Evolutionary conservation across 2,329 filamentous ascomycete genomes (phyloP), one percentile per base, ranked within the genome.

Genomic region (Claviceps monticola): DNA sequence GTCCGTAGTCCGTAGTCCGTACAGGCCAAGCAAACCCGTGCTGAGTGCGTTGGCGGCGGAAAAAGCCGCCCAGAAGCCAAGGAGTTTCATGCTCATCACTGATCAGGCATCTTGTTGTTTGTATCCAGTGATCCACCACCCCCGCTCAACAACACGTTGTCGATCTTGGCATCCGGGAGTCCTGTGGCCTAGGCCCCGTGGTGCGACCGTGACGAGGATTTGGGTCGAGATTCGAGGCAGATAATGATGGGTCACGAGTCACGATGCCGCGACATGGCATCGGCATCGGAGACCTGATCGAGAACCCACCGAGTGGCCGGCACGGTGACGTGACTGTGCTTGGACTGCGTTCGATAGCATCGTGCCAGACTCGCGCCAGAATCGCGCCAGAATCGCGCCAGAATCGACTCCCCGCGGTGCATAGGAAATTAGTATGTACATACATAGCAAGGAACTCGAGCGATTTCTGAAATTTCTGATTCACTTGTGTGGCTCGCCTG

Each of bases 381-480:
- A n/a, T 29, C 29, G 29, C 29, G 29, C 29, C 29, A 29, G 23
- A 23, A 23, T 23, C 23, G 23, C 5, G 23, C 23, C 26, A 29
- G 29, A 29, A 29, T 11, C 29, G 29, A 29, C 29, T 4, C 29
- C 9, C 9, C 29, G 29, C 9, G 29, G 29, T 11, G 9, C 26
- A 3, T 34, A 29, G 53, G 55, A 56, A 53, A 56, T 56, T 54
- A 45, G 43, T 6, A 19, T 2, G 43, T 6, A 19, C 19, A 19
- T 19, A 19, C 19, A 19, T 19, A 26, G 14, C 46, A 50, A 44
- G 53, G 43, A 43, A 48, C 45, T 23, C 5, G 42, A 38, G 42
- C 44, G 43, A 8, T 26, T 49, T 52, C 45, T 53, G 53, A 52
- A 38, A 53, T 26, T 49, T 52, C 45, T 53, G 53, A 52, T 42